Evolutionary conservation across 495 filamentous ascomycete genomes (phyloP).

Genomic region (Pseudotulostoma volvatum): DNA sequence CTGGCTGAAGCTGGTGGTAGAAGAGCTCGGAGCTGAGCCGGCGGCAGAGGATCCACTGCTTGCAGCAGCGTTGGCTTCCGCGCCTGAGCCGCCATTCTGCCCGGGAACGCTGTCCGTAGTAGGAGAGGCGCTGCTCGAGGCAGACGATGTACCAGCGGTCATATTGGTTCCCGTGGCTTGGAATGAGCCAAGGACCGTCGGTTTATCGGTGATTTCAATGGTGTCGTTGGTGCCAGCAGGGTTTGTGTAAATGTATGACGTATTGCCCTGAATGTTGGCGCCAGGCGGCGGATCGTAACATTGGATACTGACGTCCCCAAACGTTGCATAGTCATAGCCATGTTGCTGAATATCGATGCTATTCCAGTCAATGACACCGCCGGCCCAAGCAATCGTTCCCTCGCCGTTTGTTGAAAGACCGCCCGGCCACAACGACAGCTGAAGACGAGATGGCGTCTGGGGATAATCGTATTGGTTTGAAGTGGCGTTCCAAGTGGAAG

Average conservation of each 20-base stretch:
- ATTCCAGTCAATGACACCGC: slow-evolving; percentile 80
- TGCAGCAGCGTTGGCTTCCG: slow-evolving; percentile 7
- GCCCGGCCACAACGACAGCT: slow-evolving; percentile 93
- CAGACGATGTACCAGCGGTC: slow-evolving; percentile 19
- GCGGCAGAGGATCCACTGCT: slow-evolving; percentile 2
- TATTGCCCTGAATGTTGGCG: slow-evolving; percentile 40
- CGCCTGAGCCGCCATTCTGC: slow-evolving; percentile 18
- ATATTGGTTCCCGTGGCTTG: slow-evolving; percentile 62
- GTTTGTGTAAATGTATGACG: slow-evolving; percentile 62
- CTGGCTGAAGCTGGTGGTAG: slow-evolving; percentile 14
- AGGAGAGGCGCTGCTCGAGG: slow-evolving; percentile 12
- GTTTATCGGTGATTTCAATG: slow-evolving; percentile 54
- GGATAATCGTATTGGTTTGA: slow-evolving; percentile 73
- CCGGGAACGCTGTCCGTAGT: slow-evolving; percentile 18
- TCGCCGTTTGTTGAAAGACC: slow-evolving; percentile 60
- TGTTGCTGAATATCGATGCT: slow-evolving; percentile 59
- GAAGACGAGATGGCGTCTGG: slow-evolving; percentile 82
- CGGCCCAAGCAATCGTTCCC: slow-evolving; percentile 85
- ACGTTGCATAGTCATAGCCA: slow-evolving; percentile 78
- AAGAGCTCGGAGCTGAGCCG: slow-evolving; percentile 8
- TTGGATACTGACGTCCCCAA: slow-evolving; percentile 59
- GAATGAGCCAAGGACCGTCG: slow-evolving; percentile 65
- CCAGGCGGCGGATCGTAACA: slow-evolving; percentile 66
- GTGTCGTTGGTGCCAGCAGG: slow-evolving; percentile 52
- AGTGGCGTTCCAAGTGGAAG: slow-evolving; percentile 71